A percentile compares a stretch with the other conserved stretches of the same genome.
Conservation (phyloP, 805 yeast genomes). For the Metahyphopichia silvanorum region DNA sequence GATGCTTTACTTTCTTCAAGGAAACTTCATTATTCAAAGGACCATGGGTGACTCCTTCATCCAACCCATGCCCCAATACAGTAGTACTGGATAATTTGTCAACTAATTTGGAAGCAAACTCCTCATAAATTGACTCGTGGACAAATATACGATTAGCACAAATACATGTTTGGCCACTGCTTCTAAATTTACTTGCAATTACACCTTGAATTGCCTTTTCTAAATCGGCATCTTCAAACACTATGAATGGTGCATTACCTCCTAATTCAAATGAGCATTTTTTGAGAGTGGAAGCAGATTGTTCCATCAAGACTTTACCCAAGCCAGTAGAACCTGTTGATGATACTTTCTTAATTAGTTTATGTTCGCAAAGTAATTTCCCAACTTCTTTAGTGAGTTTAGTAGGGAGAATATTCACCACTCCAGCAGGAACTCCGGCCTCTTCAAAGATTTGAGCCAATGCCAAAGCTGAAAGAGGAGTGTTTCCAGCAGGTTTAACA, state of each 20-base stretch:
- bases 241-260: constrained; percentile 64
- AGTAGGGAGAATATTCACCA: constrained; percentile 60
- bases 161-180: constrained; percentile 65
- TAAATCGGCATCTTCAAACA: constrained; percentile 58
- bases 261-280: constrained; percentile 63
- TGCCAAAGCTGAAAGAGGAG: constrained; percentile 73
- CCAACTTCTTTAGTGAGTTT: constrained; percentile 49
- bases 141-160: constrained; percentile 61
- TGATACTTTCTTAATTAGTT: constrained; percentile 49
- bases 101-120: constrained; percentile 44
- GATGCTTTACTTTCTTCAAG: constrained; percentile 55
- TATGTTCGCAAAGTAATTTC: constrained; percentile 44
- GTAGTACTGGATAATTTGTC: constrained; percentile 25
- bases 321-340: constrained; percentile 66
- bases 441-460: constrained; percentile 55
- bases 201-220: constrained; percentile 53
- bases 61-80: constrained; percentile 64
- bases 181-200: constrained; percentile 54
- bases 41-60: constrained; percentile 63
- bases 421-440: constrained; percentile 74
- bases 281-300: constrained; percentile 54
- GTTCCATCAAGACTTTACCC: constrained; percentile 58
- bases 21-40: constrained; percentile 68
- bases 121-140: constrained; percentile 47
- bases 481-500: constrained; percentile 73